These are phyloP conservation scores for Leptographium lundbergii DNA, from an alignment of 2,329 filamentous ascomycete species.

Conservation along the genomic window DNA sequence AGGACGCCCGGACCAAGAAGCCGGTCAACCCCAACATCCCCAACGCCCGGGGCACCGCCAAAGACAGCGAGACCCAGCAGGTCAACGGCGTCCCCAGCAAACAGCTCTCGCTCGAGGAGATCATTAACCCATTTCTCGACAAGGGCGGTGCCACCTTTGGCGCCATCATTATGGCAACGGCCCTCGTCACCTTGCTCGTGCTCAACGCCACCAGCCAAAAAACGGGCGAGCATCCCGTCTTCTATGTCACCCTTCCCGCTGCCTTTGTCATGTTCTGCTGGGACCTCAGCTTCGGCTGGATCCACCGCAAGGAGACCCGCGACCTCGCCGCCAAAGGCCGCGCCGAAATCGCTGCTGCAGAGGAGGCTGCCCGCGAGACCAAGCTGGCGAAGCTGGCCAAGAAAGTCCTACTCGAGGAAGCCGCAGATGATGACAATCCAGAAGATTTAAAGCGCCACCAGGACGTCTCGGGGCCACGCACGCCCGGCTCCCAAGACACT, in stretches of 20 bases:
- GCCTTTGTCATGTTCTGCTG: slow-evolving; percentile 57
- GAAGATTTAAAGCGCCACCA: slow-evolving; percentile 16
- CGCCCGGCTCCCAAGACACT: no score
- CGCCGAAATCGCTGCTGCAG: slow-evolving; percentile 30
- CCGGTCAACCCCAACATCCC: slow-evolving; percentile 66
- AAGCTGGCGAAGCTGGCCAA: no score
- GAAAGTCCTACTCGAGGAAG: no score
- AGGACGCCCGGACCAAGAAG: slow-evolving; percentile 37
- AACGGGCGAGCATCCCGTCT: slow-evolving; percentile 43
- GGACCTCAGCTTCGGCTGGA: slow-evolving; percentile 53
- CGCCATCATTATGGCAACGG: slow-evolving; percentile 51
- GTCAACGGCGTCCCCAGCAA: slow-evolving; percentile 38
- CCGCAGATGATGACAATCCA: no score
- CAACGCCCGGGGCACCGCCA: slow-evolving; percentile 40
- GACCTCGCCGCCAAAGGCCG: slow-evolving; percentile 46
- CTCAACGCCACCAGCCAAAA: slow-evolving; percentile 48
- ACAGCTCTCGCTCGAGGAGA: slow-evolving; percentile 52
- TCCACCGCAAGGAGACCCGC: slow-evolving; percentile 47
- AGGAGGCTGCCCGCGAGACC: neutral
- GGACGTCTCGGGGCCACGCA: no score
- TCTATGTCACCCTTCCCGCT: slow-evolving; percentile 56
- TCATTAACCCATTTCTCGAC: slow-evolving; percentile 64
- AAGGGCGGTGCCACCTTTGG: slow-evolving; percentile 53
- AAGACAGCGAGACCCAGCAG: slow-evolving; percentile 33
- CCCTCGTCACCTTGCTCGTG: slow-evolving; percentile 51